Base-by-base conservation (phyloP, 257 asterid species). In the Salvia hispanica region DNA sequence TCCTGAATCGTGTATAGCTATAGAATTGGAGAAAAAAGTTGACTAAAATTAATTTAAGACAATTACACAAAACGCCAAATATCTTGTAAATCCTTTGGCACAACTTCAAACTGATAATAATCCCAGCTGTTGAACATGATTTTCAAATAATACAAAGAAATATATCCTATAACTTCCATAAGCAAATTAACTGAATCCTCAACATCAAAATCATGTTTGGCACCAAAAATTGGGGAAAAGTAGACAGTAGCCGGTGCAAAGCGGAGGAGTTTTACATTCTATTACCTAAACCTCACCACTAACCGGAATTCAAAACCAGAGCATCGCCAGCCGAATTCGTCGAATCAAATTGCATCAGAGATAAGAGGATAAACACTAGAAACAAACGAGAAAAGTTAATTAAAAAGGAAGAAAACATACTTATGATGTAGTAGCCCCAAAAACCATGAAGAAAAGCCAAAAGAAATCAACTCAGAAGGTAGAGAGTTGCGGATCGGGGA, bases 401-500 rank as follows among this genome's bases (percentile, higher is more conserved):
- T 7, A 44, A 12, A 31, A 43, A 3, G 28, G 69, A 39, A 14
- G 16, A 60, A 64, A 5, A 51, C 79, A 33, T 62, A 76, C 79
- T 73, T 25, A 25, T 25, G 31, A 25, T 25, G 1, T 2, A 2
- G 64, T 57, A 13, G 62, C 56, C 31, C 65, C 47, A 45, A 31
- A 52, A 72, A 55, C 67, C 74, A 45, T 10, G 53, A 71, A 36
- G 60, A 45, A 53, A 65, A n/a, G 3, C 16, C 25, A 18, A 8
- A 54, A 14, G 2, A 33, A 44, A 5, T 46, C 4, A 31, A 46
- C 37, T 66, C 54, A 42, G 56, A 57, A 44, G 78, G 46, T 46
- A 58, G 56, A 63, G 61, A 67, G 76, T 74, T 76, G 79, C 76
- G 46, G 83, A 68, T 76, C 84, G 65, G 78, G 45, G 84, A 67